phyloP scores from a whole-genome alignment of 2,329 filamentous ascomycete species.

The Knoxdaviesia capensis region DNA sequence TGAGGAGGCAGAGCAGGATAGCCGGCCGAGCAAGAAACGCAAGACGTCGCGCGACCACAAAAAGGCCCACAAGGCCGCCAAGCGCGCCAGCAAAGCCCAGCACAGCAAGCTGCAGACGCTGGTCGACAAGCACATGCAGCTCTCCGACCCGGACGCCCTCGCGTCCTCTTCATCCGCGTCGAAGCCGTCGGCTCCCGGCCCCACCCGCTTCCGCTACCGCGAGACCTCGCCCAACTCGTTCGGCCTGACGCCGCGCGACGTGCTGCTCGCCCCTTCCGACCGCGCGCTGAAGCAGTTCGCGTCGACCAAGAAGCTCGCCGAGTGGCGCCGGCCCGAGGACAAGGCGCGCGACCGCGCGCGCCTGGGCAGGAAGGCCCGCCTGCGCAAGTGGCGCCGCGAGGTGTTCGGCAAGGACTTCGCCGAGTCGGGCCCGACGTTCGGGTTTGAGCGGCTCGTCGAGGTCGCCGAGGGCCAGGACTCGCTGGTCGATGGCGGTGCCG shows the following conservation, averaged over 20 bases:
- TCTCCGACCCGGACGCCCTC: slow-evolving; percentile 44
- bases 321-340: slow-evolving; percentile 74
- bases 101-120: slow-evolving; percentile 69
- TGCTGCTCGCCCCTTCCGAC: slow-evolving; percentile 74
- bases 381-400: slow-evolving; percentile 65
- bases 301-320: slow-evolving; percentile 83
- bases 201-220: slow-evolving; percentile 60
- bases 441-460: slow-evolving; percentile 23
- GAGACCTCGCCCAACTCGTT: slow-evolving; percentile 83
- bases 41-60: slow-evolving; percentile 41
- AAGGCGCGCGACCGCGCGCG: slow-evolving; percentile 77
- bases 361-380: slow-evolving; percentile 77
- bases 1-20: slow-evolving; percentile 20
- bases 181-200: slow-evolving; percentile 10
- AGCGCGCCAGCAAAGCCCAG: slow-evolving; percentile 62
- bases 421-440: slow-evolving; percentile 33
- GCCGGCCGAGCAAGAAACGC: slow-evolving; percentile 29
- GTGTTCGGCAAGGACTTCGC: slow-evolving; percentile 40
- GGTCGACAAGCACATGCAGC: slow-evolving; percentile 61
- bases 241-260: slow-evolving; percentile 75
- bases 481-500: slow-evolving; percentile 4
- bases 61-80: slow-evolving; percentile 32
- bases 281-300: slow-evolving; percentile 72
- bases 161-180: slow-evolving; percentile 16
- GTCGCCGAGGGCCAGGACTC: slow-evolving; percentile 10